phyloP scores from a whole-genome alignment of 305 asterid genomes.

The Coffea humblotiana region DNA sequence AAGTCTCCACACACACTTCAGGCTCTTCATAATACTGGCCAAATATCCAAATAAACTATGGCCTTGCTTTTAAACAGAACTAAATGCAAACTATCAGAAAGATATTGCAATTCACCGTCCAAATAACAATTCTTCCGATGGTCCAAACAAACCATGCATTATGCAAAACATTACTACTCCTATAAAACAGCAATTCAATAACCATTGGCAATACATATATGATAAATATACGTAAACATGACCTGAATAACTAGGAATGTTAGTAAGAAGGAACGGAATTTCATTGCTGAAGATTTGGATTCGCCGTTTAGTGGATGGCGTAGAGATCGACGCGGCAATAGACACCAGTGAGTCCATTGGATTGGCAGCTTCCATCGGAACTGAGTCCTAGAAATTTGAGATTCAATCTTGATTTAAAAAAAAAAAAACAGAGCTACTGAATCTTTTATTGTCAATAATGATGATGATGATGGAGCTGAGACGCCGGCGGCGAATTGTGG shows the following conservation, averaged over 20 bases:
- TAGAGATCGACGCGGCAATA: slow-evolving; percentile 51
- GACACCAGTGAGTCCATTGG: slow-evolving; percentile 51
- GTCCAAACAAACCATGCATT: neutral
- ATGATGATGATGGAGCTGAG: neutral
- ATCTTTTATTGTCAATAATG: neutral
- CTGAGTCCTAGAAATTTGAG: neutral
- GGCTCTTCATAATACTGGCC: neutral
- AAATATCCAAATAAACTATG: neutral
- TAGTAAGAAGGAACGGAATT: slow-evolving; percentile 59
- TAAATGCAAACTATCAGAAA: neutral
- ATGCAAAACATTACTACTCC: neutral
- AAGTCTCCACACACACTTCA: neutral
- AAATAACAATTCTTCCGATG: neutral
- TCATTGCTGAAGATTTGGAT: slow-evolving; percentile 75
- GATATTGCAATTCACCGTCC: neutral
- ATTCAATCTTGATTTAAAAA: neutral
- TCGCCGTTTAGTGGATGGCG: slow-evolving; percentile 68
- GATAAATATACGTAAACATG: neutral
- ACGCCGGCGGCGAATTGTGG: neutral
- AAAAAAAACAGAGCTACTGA: neutral
- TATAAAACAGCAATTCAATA: neutral
- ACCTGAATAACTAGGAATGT: slow-evolving; percentile 45
- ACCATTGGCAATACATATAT: no score
- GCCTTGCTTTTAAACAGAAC: neutral
- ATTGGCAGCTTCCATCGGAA: slow-evolving; percentile 11